Evolutionary conservation across 345 rosid species (phyloP), one percentile per base, ranked within the genome.

Genomic region (Eucalyptus sp.): DNA sequence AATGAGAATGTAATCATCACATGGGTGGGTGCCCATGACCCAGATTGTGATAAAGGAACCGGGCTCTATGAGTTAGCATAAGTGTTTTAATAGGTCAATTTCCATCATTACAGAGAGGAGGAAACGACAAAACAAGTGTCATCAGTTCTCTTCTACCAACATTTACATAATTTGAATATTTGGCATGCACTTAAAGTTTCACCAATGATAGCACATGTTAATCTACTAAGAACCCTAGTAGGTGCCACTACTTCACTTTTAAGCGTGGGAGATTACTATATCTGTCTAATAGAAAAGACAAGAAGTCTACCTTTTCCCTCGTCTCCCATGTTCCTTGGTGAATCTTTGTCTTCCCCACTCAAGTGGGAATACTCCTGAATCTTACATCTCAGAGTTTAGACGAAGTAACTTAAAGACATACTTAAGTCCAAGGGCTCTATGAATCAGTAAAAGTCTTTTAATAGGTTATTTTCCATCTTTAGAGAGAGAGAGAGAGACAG

Each of bases 211-310:
- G 1, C 25, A 52, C 58, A 52, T 4, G 25, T 52, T 52, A 52
- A 52, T 52, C 25, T 52, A 52, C 20, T 52, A 18, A 24, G 58
- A 52, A 52, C 25, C 56, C 24, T 8, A 0, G 25, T 18, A 52
- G 25, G 58, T 52, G 58, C 25, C 58, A 52, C 5, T 52, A 52
- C 58, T 20, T 52, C 2, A 52, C 8, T 20, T 52, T 52, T 52
- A 52, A 52, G 8, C 0, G 58, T 2, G 10, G 2, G 58, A 52
- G 58, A 52, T 52, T 52, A 52, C 25, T 20, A 52, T 20, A 52
- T 0, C 1, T 52, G 0, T 52, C 10, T 52, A 52, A 52, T 20
- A 52, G 10, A 52, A 5, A 7, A 52, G 58, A 52, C 2, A 1
- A 24, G 58, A 52, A 52, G 58, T 52, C 58, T 52, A 52, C 58